A percentile compares a stretch with the other conserved stretches of the same genome.
These are phyloP conservation scores for Cyclotella cryptica DNA, from an alignment of 108 stramenopile species.

Conservation along the genomic window DNA sequence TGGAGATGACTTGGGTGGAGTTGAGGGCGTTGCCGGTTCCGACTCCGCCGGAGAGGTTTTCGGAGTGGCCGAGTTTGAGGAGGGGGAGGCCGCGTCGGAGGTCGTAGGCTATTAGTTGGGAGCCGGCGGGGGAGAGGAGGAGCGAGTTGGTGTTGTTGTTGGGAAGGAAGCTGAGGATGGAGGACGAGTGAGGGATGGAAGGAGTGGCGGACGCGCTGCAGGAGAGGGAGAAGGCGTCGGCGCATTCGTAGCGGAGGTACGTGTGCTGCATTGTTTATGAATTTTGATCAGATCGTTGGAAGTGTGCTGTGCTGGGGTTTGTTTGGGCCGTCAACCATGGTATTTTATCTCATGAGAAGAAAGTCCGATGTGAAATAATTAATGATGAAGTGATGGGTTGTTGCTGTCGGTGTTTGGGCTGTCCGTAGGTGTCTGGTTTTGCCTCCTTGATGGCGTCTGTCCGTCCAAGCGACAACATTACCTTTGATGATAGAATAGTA, in stretches of 20 bases:
- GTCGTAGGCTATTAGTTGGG: constrained; percentile 72
- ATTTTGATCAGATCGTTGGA: too few species aligned
- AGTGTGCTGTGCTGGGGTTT: too few species aligned
- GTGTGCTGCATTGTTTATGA: constrained; percentile 71
- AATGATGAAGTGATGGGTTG: too few species aligned
- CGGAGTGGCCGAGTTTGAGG: constrained; percentile 73
- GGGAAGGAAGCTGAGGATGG: constrained; percentile 63
- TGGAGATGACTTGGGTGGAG: constrained; percentile 70
- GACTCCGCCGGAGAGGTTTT: constrained; percentile 65
- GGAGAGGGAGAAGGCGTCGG: constrained; percentile 83
- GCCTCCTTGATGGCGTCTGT: too few species aligned
- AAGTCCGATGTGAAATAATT: too few species aligned
- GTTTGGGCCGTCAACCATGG: too few species aligned
- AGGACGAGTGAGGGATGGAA: constrained; percentile 66
- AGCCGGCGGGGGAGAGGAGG: constrained; percentile 73
- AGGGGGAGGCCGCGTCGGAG: constrained; percentile 59
- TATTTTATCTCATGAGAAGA: too few species aligned
- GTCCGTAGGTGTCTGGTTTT: too few species aligned
- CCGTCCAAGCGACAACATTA: too few species aligned
- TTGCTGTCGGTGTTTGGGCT: too few species aligned
- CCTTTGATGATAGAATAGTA: too few species aligned
- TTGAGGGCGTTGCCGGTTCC: constrained; percentile 85
- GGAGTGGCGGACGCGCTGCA: constrained; percentile 65
- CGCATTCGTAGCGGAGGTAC: constrained; percentile 91
- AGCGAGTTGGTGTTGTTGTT: constrained; percentile 22